phyloP scores from a whole-genome alignment of 2,329 filamentous ascomycete genomes.

The Thyridium curvatum region DNA sequence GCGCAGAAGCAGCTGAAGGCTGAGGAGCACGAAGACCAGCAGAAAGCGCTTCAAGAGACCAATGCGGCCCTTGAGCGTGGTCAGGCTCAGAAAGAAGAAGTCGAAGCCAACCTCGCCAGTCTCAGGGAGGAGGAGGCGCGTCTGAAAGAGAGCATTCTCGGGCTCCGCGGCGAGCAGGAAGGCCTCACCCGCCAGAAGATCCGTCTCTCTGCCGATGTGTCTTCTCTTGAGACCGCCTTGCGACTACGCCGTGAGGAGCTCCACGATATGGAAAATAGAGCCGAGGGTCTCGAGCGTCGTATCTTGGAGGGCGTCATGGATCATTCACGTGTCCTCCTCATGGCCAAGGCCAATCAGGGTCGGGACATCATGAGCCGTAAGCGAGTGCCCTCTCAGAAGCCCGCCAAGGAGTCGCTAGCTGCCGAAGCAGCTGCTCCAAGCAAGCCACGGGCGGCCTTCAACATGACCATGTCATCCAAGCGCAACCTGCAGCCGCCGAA shows the following conservation, averaged over 20 bases:
- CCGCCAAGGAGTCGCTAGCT: constrained; percentile 13
- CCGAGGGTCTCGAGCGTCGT: constrained; percentile 81
- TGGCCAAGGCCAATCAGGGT: constrained; percentile 55
- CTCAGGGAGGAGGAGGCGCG: constrained; percentile 46
- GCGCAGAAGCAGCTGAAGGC: constrained; percentile 68
- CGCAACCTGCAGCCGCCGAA: constrained; percentile 38
- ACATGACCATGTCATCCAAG: constrained; percentile 48
- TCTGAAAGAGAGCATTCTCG: constrained; percentile 48
- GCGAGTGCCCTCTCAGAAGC: constrained; percentile 41
- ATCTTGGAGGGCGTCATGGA: constrained; percentile 96
- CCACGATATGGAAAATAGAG: constrained; percentile 81
- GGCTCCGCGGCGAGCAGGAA: constrained; percentile 64
- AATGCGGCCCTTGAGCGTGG: constrained; percentile 75
- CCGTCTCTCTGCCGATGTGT: constrained; percentile 76
- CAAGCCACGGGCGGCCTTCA: constrained; percentile 34
- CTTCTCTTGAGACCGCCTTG: constrained; percentile 84
- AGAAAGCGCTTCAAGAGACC: constrained; percentile 74
- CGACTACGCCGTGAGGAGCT: constrained; percentile 86
- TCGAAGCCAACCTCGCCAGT: constrained; percentile 46
- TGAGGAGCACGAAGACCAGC: constrained; percentile 72
- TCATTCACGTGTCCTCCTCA: constrained; percentile 85
- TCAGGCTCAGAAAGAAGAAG: constrained; percentile 56
- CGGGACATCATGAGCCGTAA: constrained; percentile 54
- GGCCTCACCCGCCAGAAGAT: constrained; percentile 72
- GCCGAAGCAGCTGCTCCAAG: constrained; percentile 9